Conservation (phyloP, 257 asterid genomes). For the Nyctanthes arbortristis region DNA sequence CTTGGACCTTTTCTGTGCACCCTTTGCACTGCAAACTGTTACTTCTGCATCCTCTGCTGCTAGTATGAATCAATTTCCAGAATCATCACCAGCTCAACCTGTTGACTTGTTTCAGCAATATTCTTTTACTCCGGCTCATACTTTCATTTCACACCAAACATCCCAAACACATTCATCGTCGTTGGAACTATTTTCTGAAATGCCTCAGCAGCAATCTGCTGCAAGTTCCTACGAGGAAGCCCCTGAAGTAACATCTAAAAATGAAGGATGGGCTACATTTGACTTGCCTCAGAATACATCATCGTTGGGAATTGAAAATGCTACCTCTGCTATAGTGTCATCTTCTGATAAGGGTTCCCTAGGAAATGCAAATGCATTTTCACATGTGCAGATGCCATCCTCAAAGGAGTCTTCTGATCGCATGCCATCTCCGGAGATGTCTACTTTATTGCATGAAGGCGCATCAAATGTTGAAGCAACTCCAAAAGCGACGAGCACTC, state of each 20-base stretch:
- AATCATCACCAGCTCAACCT: conserved; percentile 38
- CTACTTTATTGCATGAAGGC: conserved; percentile 33
- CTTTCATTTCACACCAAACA: conserved; percentile 40
- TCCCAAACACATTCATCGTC: conserved; percentile 38
- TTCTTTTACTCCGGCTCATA: conserved; percentile 39
- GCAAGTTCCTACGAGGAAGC: conserved; percentile 30
- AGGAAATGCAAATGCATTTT: conserved; percentile 38
- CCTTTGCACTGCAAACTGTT: conserved; percentile 36
- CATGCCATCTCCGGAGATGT: conserved; percentile 30
- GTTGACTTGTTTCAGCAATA: conserved; percentile 44
- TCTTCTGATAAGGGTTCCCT: conserved; percentile 28
- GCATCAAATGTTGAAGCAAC: conserved; percentile 30
- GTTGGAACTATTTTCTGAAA: conserved; percentile 46
- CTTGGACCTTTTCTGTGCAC: conserved; percentile 53
- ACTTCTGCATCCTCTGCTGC: conserved; percentile 36
- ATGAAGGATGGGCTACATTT: conserved; percentile 60
- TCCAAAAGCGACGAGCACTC: conserved; percentile 22
- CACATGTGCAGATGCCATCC: conserved; percentile 41
- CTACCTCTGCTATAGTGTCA: conserved; percentile 34
- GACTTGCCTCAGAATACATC: conserved; percentile 42
- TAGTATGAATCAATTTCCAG: conserved; percentile 39
- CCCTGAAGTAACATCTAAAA: conserved; percentile 24
- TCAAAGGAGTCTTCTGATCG: conserved; percentile 29
- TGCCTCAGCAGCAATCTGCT: conserved; percentile 42
- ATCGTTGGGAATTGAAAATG: conserved; percentile 35